A percentile compares a stretch with the other conserved stretches of the same genome.
Evolutionary conservation across 306 rosid genomes (phyloP).

Genomic region (Malus sieversii): DNA sequence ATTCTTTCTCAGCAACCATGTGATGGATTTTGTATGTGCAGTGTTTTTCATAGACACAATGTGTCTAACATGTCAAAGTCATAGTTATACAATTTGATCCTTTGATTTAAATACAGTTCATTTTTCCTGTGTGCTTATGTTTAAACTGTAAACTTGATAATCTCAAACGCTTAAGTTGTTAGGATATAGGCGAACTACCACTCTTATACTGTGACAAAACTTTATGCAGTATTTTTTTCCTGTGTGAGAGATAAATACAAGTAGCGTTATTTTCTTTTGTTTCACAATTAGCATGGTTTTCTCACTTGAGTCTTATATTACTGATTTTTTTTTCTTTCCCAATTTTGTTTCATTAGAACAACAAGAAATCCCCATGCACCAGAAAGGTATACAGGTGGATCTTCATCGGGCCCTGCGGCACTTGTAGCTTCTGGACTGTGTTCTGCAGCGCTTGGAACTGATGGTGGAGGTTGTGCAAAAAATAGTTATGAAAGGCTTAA

Average conservation of each 20-base stretch:
- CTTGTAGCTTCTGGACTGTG: conserved; percentile 92
- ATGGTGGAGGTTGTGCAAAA: conserved; percentile 83
- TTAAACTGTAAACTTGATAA: not conserved
- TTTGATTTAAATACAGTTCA: not conserved
- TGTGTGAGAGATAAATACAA: not conserved
- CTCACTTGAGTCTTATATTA: not conserved
- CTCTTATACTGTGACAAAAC: not conserved
- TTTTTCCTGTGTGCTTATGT: not conserved
- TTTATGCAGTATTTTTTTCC: not conserved
- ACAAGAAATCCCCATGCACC: conserved; percentile 92
- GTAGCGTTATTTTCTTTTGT: conserved; percentile 1
- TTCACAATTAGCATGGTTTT: conserved; percentile 12
- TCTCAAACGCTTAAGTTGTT: not conserved
- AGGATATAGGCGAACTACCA: not conserved
- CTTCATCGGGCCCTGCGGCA: conserved; percentile 98
- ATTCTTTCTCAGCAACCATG: conserved; percentile 7
- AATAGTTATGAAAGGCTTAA: not conserved
- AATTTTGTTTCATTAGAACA: conserved; percentile 45
- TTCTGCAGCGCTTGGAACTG: conserved; percentile 94
- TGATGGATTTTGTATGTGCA: conserved; percentile 11
- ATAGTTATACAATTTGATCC: not conserved
- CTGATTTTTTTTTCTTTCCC: conserved; percentile 1
- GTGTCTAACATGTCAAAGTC: not conserved
- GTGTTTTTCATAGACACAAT: not conserved
- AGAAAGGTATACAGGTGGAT: conserved; percentile 94